Conservation (phyloP, 2,329 filamentous ascomycete species). For the Sarocladium strictum region DNA sequence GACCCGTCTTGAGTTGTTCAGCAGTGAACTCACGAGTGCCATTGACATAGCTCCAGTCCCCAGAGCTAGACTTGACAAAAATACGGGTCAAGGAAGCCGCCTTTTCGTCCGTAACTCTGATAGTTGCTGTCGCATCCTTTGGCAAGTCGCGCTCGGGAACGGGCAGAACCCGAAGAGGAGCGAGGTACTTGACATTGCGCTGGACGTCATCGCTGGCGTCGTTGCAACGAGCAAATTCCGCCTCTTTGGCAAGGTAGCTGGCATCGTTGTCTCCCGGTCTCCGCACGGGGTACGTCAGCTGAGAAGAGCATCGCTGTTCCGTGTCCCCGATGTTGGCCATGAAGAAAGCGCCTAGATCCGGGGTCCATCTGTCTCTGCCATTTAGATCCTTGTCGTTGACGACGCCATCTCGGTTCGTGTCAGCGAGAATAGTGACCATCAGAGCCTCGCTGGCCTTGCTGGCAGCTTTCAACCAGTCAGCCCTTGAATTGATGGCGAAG, state of each 20-base stretch:
- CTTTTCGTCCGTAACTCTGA: constrained; percentile 12
- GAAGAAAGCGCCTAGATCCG: constrained; percentile 24
- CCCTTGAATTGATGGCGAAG: too few species aligned
- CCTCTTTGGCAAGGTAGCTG: too few species aligned
- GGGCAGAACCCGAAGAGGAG: constrained; percentile 26
- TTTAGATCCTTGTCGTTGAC: constrained; percentile 18
- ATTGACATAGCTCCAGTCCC: constrained; percentile 21
- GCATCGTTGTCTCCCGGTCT: neutral
- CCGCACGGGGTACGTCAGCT: constrained; percentile 5
- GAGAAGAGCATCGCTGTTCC: constrained; percentile 21
- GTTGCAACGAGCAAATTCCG: constrained; percentile 25
- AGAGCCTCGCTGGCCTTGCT: neutral
- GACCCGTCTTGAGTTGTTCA: constrained; percentile 20
- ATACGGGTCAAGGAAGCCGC: constrained; percentile 20
- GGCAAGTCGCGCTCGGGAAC: constrained; percentile 11
- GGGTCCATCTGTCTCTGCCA: neutral
- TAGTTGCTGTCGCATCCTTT: constrained; percentile 13
- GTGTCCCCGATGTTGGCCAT: constrained; percentile 30
- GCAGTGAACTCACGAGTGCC: constrained; percentile 22
- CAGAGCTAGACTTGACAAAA: constrained; percentile 18
- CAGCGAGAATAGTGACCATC: constrained; percentile 19
- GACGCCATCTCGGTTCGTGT: constrained; percentile 28
- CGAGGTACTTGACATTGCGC: constrained; percentile 23
- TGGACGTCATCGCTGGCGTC: constrained; percentile 29
- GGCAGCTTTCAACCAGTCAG: too few species aligned